Evolutionary conservation across 1,284 basidiomycete species (phyloP).

Genomic region (Cutaneotrichosporon sp.): DNA sequence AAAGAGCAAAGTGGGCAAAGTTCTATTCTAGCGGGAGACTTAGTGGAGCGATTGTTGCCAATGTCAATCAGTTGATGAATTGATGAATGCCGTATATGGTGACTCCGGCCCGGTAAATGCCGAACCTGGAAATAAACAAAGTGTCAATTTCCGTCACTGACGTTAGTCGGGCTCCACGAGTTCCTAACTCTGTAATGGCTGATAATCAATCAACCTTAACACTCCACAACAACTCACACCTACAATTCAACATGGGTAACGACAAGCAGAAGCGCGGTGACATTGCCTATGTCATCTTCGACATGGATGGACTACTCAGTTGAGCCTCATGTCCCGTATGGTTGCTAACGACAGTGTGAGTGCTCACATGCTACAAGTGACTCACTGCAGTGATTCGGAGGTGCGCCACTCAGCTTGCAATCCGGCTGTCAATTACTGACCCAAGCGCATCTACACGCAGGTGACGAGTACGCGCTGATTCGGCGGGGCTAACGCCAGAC

Average conservation of each 20-base stretch:
- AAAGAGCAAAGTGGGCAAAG: constrained; percentile 3
- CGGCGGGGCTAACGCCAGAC: constrained; percentile 31
- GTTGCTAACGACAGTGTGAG: constrained; percentile 35
- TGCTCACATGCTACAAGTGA: neutral
- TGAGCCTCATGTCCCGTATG: constrained; percentile 16
- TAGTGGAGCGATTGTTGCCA: neutral
- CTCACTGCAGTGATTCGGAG: constrained; percentile 36
- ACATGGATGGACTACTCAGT: constrained; percentile 53
- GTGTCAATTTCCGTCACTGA: neutral
- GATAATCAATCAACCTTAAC: neutral
- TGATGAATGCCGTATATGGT: neutral
- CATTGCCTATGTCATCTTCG: constrained; percentile 53
- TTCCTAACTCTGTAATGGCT: too few species aligned
- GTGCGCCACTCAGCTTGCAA: constrained; percentile 14
- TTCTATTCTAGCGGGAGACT: neutral
- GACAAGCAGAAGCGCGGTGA: constrained; percentile 25
- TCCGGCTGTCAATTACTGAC: constrained; percentile 5
- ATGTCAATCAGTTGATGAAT: neutral
- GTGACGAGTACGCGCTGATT: constrained; percentile 35
- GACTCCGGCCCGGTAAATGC: constrained; percentile 1
- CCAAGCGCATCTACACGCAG: constrained; percentile 50
- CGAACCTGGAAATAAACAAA: neutral
- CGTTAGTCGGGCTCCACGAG: neutral
- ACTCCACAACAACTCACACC: neutral
- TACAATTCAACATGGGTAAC: constrained; percentile 2